Evolutionary conservation across 805 yeast species (phyloP).

Genomic region (Debaryomyces hansenii): DNA sequence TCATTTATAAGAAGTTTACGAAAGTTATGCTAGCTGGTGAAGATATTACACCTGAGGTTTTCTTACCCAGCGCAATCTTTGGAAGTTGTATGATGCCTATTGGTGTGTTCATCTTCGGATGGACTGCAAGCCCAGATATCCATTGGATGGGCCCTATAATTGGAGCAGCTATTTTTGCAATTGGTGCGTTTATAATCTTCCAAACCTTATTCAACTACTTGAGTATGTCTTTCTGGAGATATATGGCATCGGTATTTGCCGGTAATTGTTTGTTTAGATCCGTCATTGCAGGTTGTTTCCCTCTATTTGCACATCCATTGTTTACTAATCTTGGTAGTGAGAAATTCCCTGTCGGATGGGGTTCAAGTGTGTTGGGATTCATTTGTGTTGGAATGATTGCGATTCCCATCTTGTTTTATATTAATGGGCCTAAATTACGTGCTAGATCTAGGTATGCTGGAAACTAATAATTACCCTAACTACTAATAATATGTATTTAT

Average conservation of each 20-base stretch:
- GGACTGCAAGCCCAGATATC: conserved; percentile 35
- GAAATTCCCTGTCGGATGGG: conserved; percentile 62
- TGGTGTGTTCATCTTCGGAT: conserved; percentile 44
- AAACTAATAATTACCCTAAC: background rate
- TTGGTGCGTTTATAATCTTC: conserved; percentile 40
- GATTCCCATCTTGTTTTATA: conserved; percentile 48
- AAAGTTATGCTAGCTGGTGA: conserved; percentile 17
- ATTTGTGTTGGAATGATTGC: conserved; percentile 41
- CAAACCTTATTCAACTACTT: conserved; percentile 46
- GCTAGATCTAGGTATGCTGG: conserved; percentile 42
- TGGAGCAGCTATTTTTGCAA: conserved; percentile 35
- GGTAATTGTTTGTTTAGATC: conserved; percentile 51
- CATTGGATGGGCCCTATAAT: conserved; percentile 49
- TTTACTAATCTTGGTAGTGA: conserved; percentile 50
- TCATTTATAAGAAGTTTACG: conserved; percentile 19
- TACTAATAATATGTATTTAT: no score
- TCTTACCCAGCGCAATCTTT: conserved; percentile 32
- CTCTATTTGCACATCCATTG: conserved; percentile 63
- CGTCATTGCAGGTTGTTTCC: conserved; percentile 57
- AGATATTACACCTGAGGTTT: conserved; percentile 34
- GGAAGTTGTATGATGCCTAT: conserved; percentile 43
- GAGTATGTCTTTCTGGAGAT: conserved; percentile 45
- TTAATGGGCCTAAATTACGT: conserved; percentile 45
- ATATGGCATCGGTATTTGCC: conserved; percentile 54
- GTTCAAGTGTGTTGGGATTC: conserved; percentile 48